Base-by-base conservation (phyloP, 345 rosid species). In the Litchi chinensis region DNA sequence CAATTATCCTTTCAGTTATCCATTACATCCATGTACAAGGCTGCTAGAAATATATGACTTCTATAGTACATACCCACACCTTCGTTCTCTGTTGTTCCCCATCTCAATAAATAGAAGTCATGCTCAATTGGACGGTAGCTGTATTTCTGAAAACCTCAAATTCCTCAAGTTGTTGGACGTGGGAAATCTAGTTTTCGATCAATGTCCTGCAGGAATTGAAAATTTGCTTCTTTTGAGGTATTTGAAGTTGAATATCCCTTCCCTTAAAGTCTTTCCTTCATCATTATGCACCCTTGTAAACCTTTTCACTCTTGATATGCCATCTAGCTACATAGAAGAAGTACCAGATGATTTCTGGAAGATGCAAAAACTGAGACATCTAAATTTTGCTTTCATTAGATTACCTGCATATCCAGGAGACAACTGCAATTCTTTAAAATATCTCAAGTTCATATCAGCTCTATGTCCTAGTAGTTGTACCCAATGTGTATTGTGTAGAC, bases 211-310 rank as follows among this genome's bases (percentile, higher is more conserved):
- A 0, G 65, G 66, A 12, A 73, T 56, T 1, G 65, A 73, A n/a
- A n/a, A n/a, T 39, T 39, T 73, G 39, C 16, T 71, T 71, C 44
- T 28, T 32, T 6, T 54, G 60, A 56, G 24, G 22, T 71, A 71
- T 37, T 54, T 71, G 18, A 54, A 18, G 48, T 54, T 71, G 65
- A 71, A 56, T 56, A 52, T 52, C 18, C 65, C 75, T 52, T 73
- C 76, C 9, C 65, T 73, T 65, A 57, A 8, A 56, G 37, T 11
- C 48, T 13, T 73, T 57, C 65, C 65, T n/a, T n/a, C 76, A 56
- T 39, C 37, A 57, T 3, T 73, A 9, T 32, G 54, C 50, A 73
- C 37, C 52, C 76, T 57, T n/a, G 48, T 10, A 6, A 56, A 39
- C 37, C 75, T 71, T 5, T 52, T 10, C 10, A 52, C 44, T 28